Evolutionary conservation across 2,329 filamentous ascomycete genomes (phyloP).

Genomic region (Colletotrichum spaethianum): DNA sequence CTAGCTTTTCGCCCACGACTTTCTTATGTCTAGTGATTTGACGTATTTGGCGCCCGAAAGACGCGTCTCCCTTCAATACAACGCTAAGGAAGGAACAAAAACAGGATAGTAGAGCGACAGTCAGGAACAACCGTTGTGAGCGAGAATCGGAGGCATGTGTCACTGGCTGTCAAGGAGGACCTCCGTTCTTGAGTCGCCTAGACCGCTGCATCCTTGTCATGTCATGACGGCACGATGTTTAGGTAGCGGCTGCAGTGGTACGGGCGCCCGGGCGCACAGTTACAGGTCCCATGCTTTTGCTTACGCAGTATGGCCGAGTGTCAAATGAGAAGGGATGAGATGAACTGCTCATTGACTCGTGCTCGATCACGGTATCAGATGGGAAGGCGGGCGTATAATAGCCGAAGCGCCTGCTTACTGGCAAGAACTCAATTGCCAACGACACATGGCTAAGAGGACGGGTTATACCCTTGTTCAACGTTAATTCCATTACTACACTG

Average conservation of each 20-base stretch:
- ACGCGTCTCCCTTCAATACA: background rate
- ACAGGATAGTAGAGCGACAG: background rate
- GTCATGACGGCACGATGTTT: background rate
- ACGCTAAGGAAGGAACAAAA: background rate
- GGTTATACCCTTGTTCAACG: background rate
- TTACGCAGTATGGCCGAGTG: background rate
- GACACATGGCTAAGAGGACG: too few species aligned
- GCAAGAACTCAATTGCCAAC: constrained; percentile 11
- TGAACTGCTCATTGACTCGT: background rate
- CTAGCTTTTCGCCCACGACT: background rate
- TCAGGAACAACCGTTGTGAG: too few species aligned
- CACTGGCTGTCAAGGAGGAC: background rate
- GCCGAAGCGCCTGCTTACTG: constrained; percentile 8
- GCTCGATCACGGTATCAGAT: background rate
- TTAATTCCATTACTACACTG: background rate
- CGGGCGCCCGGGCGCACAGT: background rate
- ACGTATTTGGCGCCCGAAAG: background rate
- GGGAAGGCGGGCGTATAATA: too few species aligned
- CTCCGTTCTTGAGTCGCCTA: background rate
- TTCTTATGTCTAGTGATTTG: background rate
- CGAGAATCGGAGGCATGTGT: background rate
- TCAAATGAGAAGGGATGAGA: background rate
- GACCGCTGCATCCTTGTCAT: background rate
- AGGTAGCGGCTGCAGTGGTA: background rate
- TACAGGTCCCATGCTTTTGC: background rate